These are phyloP conservation scores for Beauveria scarabaeidicola DNA, from an alignment of 2,329 filamentous ascomycete genomes.

Conservation along the genomic window DNA sequence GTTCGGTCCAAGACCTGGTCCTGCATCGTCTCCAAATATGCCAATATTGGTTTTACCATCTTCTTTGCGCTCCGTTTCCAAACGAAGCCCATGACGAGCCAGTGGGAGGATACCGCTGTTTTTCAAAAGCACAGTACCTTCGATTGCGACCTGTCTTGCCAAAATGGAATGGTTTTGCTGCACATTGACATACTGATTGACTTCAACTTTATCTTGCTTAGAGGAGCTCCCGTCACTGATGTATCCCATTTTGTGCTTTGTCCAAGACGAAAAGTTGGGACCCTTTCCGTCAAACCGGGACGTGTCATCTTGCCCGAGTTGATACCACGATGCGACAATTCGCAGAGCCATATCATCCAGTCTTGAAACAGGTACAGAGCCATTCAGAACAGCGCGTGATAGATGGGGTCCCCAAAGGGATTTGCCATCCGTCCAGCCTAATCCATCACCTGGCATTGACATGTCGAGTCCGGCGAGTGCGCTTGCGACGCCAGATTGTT, in stretches of 20 bases:
- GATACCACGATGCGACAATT: slow-evolving; percentile 85
- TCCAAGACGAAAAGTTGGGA: slow-evolving; percentile 75
- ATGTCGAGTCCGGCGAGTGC: slow-evolving; percentile 59
- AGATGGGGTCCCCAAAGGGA: slow-evolving; percentile 77
- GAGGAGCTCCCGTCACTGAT: slow-evolving; percentile 44
- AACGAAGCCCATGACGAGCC: slow-evolving; percentile 22
- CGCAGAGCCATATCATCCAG: slow-evolving; percentile 84
- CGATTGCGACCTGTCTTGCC: slow-evolving; percentile 45
- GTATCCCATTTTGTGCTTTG: slow-evolving; percentile 43
- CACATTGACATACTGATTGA: slow-evolving; percentile 62
- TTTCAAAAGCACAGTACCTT: slow-evolving; percentile 49
- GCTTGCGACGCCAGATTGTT: slow-evolving; percentile 50
- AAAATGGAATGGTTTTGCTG: slow-evolving; percentile 43
- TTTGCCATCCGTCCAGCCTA: slow-evolving; percentile 57
- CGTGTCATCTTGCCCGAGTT: slow-evolving; percentile 65
- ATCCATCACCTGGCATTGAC: slow-evolving; percentile 62
- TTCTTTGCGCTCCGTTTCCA: slow-evolving; percentile 14
- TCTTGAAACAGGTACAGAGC: slow-evolving; percentile 68
- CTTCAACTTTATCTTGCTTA: slow-evolving; percentile 31
- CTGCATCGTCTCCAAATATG: slow-evolving; percentile 46
- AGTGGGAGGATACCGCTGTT: slow-evolving; percentile 54
- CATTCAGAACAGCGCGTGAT: slow-evolving; percentile 70
- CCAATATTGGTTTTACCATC: slow-evolving; percentile 35
- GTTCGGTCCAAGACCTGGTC: slow-evolving; percentile 50
- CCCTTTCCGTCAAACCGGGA: slow-evolving; percentile 63